Conservation (phyloP, 352 stramenopile genomes). For the Phytophthora macrochlamydospora region DNA sequence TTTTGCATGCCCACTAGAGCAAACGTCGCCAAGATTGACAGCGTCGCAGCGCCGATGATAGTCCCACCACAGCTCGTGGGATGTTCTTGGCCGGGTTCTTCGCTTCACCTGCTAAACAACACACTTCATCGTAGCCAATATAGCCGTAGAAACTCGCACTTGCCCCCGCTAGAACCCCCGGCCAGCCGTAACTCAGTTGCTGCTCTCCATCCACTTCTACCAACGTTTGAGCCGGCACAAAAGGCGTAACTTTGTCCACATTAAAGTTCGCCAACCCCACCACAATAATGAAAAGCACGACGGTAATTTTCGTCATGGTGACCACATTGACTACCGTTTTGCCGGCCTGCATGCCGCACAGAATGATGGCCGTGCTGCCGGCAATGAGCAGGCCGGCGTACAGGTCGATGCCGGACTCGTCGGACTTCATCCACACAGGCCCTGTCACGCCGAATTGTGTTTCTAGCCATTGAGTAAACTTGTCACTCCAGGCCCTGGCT, state of each 20-base stretch:
- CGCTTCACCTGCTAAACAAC: constrained; percentile 90
- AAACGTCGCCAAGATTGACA: constrained; percentile 90
- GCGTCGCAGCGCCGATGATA: constrained; percentile 77
- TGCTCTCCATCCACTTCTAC: constrained; percentile 33
- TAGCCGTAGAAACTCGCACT: constrained; percentile 96
- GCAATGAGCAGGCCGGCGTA: constrained; percentile 85
- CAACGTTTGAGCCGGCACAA: constrained; percentile 59
- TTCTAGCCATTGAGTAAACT: constrained; percentile 86
- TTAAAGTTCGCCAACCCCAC: constrained; percentile 87
- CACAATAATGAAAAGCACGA: constrained; percentile 94
- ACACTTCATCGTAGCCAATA: constrained; percentile 97
- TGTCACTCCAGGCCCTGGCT: constrained; percentile 94
- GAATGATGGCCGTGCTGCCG: constrained; percentile 64
- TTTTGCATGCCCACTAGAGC: constrained; percentile 93
- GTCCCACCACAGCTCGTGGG: constrained; percentile 90
- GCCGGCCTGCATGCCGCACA: constrained; percentile 87
- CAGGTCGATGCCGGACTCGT: constrained; percentile 63
- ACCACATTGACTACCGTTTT: constrained; percentile 91
- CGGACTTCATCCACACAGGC: constrained; percentile 70
- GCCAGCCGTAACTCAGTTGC: constrained; percentile 62
- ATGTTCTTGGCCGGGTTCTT: constrained; percentile 89
- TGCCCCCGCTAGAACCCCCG: constrained; percentile 87
- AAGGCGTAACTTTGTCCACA: constrained; percentile 80
- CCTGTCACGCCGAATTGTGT: constrained; percentile 53
- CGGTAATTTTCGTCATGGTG: constrained; percentile 89